Evolutionary conservation across 257 asterid species (phyloP), one percentile per base, ranked within the genome.

Genomic region (Nicotiana paniculata): DNA sequence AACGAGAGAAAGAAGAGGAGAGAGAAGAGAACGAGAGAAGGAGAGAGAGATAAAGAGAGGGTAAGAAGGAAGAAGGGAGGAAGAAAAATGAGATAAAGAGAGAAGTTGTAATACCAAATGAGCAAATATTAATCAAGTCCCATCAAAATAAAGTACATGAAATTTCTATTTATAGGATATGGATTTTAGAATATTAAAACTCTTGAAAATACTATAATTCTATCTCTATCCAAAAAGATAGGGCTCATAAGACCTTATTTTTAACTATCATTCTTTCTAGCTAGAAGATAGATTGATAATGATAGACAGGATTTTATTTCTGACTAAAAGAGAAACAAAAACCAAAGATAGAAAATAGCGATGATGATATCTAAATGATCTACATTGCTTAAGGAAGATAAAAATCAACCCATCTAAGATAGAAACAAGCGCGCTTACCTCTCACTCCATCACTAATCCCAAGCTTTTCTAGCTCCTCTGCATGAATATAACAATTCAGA

Each of bases 391-490:
- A 46, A 72, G 78, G 37, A 74, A 48, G 43, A 48, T 26, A 13
- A 51, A 26, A 3, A 48, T 46, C 21, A 74, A 74, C 1, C 39
- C 21, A 35, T 24, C 75, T 3, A 58, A 66, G 80, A 35, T 37
- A 61, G 55, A 53, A 59, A 57, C 37, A 53, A 48, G 57, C n/a
- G n/a, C 89, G 3, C 91, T 90, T 82, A 94, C 98, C 98, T 89
- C 85, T 93, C 82, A 83, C 87, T 77, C 82, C 90, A 70, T 93
- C 98, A 72, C 87, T 88, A 64, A 96, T 90, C 68, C 98, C 99
- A 87, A 93, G 88, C 83, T 91, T 91, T 83, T 78, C 85, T 85
- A 96, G 90, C 89, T 96, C 98, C 87, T 89, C 98, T 94, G 95
- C 97, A 89, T 37, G 79, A 83, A 84, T 77, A 83, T 65, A 90